Conservation (phyloP, 352 stramenopile species). For the Phytophthora quininea region DNA sequence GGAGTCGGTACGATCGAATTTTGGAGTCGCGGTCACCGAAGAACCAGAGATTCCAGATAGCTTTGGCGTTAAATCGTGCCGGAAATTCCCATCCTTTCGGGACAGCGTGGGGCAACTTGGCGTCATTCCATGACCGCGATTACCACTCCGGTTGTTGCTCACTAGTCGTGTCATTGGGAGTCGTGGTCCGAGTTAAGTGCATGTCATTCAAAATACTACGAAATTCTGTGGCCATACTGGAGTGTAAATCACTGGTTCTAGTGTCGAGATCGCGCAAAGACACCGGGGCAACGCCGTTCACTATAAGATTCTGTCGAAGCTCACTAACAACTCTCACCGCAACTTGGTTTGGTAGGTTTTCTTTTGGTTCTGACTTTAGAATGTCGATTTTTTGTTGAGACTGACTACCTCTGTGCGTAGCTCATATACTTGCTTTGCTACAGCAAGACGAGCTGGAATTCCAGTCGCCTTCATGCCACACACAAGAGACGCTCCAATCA, state of each 20-base stretch:
- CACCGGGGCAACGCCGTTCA: background rate
- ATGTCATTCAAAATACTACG: background rate
- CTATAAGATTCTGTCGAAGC: background rate
- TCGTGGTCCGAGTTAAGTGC: background rate
- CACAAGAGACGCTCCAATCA: background rate
- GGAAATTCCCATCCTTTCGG: slow-evolving; percentile 10
- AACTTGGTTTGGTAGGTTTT: background rate
- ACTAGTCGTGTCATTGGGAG: background rate
- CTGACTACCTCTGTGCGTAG: background rate
- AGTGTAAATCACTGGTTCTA: background rate
- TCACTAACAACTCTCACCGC: background rate
- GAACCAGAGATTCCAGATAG: slow-evolving; percentile 8
- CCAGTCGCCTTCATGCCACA: slow-evolving; percentile 16
- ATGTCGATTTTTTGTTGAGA: background rate
- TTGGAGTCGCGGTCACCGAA: too few species aligned
- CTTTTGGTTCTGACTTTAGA: background rate
- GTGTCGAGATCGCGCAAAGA: background rate
- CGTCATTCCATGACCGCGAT: slow-evolving; percentile 4
- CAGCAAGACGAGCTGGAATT: slow-evolving; percentile 8
- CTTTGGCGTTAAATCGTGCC: background rate
- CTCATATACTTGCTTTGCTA: background rate
- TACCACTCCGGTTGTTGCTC: slow-evolving; percentile 9
- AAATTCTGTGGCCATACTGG: background rate
- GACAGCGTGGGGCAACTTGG: slow-evolving; percentile 3
- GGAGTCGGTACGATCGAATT: too few species aligned